Conservation (phyloP, 2,329 filamentous ascomycete species). For the Massarina eburnea region DNA sequence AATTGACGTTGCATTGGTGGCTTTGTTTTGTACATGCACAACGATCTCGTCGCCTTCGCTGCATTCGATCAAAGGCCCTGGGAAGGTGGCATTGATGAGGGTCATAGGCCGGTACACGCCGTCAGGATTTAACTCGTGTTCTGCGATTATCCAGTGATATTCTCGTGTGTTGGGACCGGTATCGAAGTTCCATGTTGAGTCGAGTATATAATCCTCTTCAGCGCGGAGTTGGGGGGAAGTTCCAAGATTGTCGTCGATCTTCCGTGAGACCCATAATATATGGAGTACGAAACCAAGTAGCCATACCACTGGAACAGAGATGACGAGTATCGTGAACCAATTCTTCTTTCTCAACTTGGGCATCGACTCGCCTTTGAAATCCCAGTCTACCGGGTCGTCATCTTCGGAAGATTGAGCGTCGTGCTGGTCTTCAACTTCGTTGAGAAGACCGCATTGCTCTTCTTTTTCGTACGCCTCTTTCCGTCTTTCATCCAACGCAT, state of each 20-base stretch:
- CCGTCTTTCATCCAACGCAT: conserved; percentile 7
- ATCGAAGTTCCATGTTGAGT: conserved; percentile 57
- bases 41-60: conserved; percentile 67
- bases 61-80: conserved; percentile 43
- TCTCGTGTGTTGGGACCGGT: conserved; percentile 55
- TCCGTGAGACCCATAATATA: conserved; percentile 10
- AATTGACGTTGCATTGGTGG: conserved; percentile 61
- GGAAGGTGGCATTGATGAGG: conserved; percentile 45
- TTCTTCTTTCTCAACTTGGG: conserved; percentile 3
- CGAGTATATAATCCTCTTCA: conserved; percentile 53
- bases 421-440: conserved; percentile 10
- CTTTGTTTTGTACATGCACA: conserved; percentile 60
- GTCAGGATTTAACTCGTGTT: conserved; percentile 61
- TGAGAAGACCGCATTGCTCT: conserved; percentile 24
- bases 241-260: not conserved
- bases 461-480: conserved; percentile 14
- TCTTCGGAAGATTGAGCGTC: conserved; percentile 7
- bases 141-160: conserved; percentile 62
- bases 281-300: conserved; percentile 18
- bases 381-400: conserved; percentile 14
- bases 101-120: conserved; percentile 49
- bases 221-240: conserved; percentile 16
- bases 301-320: conserved; percentile 13
- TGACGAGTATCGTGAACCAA: conserved; percentile 14
- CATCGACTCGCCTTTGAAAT: conserved; percentile 2